Evolutionary conservation across 768 basidiomycete species (phyloP), one percentile per base, ranked within the genome.

Genomic region (Pleurotus ostreatus): DNA sequence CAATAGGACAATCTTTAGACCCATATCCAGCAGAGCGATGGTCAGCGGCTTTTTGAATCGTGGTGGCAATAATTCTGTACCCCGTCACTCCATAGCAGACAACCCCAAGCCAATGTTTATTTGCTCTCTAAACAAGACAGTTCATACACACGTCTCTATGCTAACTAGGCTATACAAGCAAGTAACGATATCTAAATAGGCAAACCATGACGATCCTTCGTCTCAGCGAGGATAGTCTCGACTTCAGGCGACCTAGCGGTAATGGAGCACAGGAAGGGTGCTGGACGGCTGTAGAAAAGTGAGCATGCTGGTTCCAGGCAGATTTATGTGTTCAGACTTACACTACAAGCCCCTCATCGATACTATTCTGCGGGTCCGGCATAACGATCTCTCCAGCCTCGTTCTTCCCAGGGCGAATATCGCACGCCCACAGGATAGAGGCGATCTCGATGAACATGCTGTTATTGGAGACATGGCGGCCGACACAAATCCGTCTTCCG

Each of bases 361-460:
- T 46, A 38, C 40, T 52, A 23, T 58, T 54, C 16, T 57, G 54
- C 13, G 56, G 46, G 26, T 62, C 61, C 12, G 59, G 56, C 39
- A 58, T 16, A 25, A 60, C 54, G 41, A 49, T 43, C 15, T 58
- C 57, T 4, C 62, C 45, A 12, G 57, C 26, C 6, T 37, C 58
- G 25, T 59, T 40, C 34, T 53, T 46, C 26, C 49, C 62, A 25
- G 41, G 18, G 12, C 51, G 49, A 15, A 63, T 46, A 26, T 52
- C 58, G 39, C 49, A 60, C 5, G 68, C 66, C 66, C 69, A 70
- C 7, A 74, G 64, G 7, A 68, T 46, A 22, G 59, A 55, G 6
- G 72, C 73, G 18, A 71, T 63, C 39, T 67, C 61, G 51, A 73
- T 68, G 52, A 73, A 74, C 45, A 71, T 37, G n/a, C 66, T 65